Evolutionary conservation across 805 yeast genomes (phyloP).

Genomic region (Metschnikowia lochheadii): DNA sequence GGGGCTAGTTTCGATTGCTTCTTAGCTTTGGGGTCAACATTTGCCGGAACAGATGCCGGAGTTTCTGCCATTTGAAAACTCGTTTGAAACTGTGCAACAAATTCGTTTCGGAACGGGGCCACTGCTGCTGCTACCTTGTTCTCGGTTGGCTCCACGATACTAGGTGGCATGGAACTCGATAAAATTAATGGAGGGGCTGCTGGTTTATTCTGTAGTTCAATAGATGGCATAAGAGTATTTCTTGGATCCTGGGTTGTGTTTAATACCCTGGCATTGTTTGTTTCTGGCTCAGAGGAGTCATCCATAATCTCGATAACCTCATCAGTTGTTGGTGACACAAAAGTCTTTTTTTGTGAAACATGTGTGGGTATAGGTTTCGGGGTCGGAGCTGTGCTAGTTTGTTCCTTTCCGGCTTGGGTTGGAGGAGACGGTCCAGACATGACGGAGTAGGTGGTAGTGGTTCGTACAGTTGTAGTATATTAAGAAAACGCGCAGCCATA

Average conservation of each 20-base stretch:
- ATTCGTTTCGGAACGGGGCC: background rate
- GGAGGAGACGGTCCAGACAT: background rate
- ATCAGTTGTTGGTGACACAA: background rate
- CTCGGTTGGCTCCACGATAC: background rate
- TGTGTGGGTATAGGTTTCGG: slow-evolving; percentile 1
- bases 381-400: slow-evolving; percentile 5
- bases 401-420: background rate
- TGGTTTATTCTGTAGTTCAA: background rate
- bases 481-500: background rate
- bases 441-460: background rate
- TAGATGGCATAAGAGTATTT: background rate
- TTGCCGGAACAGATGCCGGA: background rate
- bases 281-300: background rate
- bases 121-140: background rate
- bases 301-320: background rate
- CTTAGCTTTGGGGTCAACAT: background rate
- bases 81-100: slow-evolving; percentile 25
- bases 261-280: background rate
- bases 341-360: background rate
- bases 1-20: slow-evolving; percentile 3
- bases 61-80: slow-evolving; percentile 19
- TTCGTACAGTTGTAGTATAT: background rate
- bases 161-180: background rate
- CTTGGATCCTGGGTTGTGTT: background rate
- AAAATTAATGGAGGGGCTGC: background rate